Evolutionary conservation across 441 rosid genomes (phyloP), one percentile per base, ranked within the genome.

Genomic region (Arabidopsis lyrata): DNA sequence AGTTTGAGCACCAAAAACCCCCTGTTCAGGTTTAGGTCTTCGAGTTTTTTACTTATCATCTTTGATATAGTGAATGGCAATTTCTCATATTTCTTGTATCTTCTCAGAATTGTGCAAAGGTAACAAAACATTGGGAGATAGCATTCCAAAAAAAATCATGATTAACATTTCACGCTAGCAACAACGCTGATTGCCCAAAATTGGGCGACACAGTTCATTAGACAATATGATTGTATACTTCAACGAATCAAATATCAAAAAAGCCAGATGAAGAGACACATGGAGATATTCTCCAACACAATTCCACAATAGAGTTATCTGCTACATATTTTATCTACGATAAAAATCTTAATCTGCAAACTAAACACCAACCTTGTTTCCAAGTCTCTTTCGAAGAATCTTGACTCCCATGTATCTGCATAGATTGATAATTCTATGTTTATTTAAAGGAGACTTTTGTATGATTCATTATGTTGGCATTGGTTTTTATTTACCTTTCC

Each of bases 381-480:
- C 93, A 52, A 87, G 81, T 80, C 99, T 87, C 13, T 87, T 81
- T 63, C 94, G 86, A 85, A 89, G 82, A 76, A 92, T 92, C 88
- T 90, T 87, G 70, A 88, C 80, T 67, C 94, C 99, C 96, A 90
- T 87, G 74, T 95, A 92, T 83, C 99, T 95, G 91, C 79, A 82
- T 20, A 64, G 62, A 70, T 67, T 49, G 34, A 72, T 16, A 77
- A n/a, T n/a, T n/a, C n/a, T n/a, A n/a, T n/a, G n/a, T n/a, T n/a
- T n/a, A 20, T 59, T 5, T 34, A 32, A 31, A 31, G 8, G 60
- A 55, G 5, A 68, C 42, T 65, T 65, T n/a, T n/a, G n/a, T n/a
- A n/a, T n/a, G n/a, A n/a, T n/a, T n/a, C n/a, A n/a, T n/a, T 57
- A 52, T 64, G 53, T 59, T 72, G 48, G 35, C 60, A 72, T 31